Conservation (phyloP, 345 rosid species). For the Mallotus nudiflorus region DNA sequence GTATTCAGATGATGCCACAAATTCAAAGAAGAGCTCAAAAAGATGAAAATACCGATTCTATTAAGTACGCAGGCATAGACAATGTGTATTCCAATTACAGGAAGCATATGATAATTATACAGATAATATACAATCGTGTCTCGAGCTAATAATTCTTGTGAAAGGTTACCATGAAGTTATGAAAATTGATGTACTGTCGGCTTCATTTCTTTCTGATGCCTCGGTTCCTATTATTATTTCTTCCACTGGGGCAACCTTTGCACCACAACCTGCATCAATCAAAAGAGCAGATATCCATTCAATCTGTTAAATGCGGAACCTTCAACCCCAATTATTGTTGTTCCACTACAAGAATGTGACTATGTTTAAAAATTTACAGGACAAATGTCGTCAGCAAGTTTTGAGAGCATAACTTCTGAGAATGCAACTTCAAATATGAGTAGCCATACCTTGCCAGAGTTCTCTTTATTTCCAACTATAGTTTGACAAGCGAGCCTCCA, state of each 20-base stretch:
- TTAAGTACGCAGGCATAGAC: background rate
- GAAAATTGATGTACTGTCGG: background rate
- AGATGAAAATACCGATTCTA: background rate
- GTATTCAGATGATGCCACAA: too few relatives aligned
- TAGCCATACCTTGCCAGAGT: conserved; percentile 69
- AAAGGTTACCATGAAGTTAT: background rate
- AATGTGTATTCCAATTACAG: background rate
- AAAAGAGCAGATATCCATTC: background rate
- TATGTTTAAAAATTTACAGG: background rate
- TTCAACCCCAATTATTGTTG: background rate
- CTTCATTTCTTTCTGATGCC: background rate
- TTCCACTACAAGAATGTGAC: background rate
- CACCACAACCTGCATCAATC: conserved; percentile 61
- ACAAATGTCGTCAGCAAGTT: background rate
- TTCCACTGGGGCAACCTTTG: conserved; percentile 92
- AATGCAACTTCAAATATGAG: background rate
- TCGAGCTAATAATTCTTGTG: background rate
- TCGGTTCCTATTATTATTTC: conserved; percentile 40
- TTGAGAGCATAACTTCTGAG: background rate
- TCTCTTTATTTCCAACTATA: conserved; percentile 84
- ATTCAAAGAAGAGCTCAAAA: background rate
- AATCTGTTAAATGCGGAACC: background rate
- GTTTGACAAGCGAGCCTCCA: conserved; percentile 94
- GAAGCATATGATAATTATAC: background rate
- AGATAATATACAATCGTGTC: background rate